A percentile compares a stretch with the other conserved stretches of the same genome.
Conservation (phyloP, 2,329 filamentous ascomycete species). For the Claviceps arundinis region DNA sequence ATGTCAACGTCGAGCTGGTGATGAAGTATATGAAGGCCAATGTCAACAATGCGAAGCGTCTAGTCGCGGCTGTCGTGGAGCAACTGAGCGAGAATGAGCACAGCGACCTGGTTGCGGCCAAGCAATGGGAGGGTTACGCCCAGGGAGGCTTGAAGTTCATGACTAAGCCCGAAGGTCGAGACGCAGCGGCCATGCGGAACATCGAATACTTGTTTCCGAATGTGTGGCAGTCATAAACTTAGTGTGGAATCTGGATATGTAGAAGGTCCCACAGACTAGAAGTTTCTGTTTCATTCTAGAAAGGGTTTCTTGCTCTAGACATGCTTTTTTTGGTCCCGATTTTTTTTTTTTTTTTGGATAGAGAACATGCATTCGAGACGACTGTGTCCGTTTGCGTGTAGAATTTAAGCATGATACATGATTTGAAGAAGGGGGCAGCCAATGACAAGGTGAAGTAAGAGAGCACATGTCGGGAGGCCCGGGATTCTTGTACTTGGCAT, state of each 20-base stretch:
- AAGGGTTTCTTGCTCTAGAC: neutral
- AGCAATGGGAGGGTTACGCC: constrained; percentile 64
- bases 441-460: neutral
- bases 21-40: constrained; percentile 95
- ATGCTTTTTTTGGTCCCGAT: neutral
- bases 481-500: too few relatives aligned
- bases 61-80: constrained; percentile 79
- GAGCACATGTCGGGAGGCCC: too few relatives aligned
- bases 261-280: neutral
- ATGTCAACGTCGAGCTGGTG: constrained; percentile 93
- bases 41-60: constrained; percentile 68
- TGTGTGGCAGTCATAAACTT: constrained; percentile 41
- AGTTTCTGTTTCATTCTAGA: neutral
- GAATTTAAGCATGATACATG: too few relatives aligned
- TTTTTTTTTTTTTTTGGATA: too few relatives aligned
- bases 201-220: constrained; percentile 80
- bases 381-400: too few relatives aligned
- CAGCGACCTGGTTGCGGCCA: constrained; percentile 60
- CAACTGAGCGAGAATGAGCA: constrained; percentile 70
- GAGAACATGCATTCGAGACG: too few relatives aligned
- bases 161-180: constrained; percentile 65
- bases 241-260: too few relatives aligned
- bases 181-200: constrained; percentile 62
- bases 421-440: neutral
- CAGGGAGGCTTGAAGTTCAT: constrained; percentile 70